These are phyloP conservation scores for Phlyctochytrium bullatum DNA, from an alignment of 192 early-diverging fungal species.

Conservation along the genomic window DNA sequence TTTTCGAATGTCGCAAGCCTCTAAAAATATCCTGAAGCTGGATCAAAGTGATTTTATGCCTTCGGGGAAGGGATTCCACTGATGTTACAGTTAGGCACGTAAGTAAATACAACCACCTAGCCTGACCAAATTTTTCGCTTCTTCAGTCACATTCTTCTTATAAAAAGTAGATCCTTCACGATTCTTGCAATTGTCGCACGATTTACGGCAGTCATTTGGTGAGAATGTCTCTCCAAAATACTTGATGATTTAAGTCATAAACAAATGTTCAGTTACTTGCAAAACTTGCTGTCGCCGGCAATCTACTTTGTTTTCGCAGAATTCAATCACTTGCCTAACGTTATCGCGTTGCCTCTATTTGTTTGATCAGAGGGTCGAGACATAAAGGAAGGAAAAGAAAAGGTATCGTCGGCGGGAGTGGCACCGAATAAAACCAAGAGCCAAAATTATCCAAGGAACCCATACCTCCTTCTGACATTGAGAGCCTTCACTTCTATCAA, in stretches of 20 bases:
- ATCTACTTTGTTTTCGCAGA: conserved; percentile 82
- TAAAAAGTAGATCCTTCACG: conserved; percentile 17
- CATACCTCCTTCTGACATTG: conserved; percentile 74
- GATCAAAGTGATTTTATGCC: conserved; percentile 60
- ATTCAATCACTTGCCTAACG: conserved; percentile 55
- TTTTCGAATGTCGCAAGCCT: conserved; percentile 59
- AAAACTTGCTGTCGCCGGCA: conserved; percentile 88
- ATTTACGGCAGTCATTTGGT: conserved; percentile 57
- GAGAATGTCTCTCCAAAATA: conserved; percentile 91
- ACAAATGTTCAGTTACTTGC: conserved; percentile 36
- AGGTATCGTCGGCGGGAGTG: background rate
- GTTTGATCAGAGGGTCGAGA: background rate
- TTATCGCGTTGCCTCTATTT: conserved; percentile 52
- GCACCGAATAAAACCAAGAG: conserved; percentile 5
- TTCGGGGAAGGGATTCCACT: conserved; percentile 24
- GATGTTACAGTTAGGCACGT: conserved; percentile 1
- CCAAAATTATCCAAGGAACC: background rate
- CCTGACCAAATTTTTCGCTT: conserved; percentile 47
- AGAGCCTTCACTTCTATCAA: conserved; percentile 78
- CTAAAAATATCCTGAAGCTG: conserved; percentile 74
- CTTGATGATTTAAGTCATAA: conserved; percentile 5
- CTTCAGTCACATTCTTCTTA: conserved; percentile 53
- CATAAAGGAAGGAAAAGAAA: no score
- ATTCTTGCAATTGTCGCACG: conserved; percentile 87
- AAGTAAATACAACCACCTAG: conserved; percentile 33